Percentiles rank a stretch among this genome's conserved stretches.
phyloP scores from a whole-genome alignment of 164 flowering plant species.

The Chloranthus sessilifolius region DNA sequence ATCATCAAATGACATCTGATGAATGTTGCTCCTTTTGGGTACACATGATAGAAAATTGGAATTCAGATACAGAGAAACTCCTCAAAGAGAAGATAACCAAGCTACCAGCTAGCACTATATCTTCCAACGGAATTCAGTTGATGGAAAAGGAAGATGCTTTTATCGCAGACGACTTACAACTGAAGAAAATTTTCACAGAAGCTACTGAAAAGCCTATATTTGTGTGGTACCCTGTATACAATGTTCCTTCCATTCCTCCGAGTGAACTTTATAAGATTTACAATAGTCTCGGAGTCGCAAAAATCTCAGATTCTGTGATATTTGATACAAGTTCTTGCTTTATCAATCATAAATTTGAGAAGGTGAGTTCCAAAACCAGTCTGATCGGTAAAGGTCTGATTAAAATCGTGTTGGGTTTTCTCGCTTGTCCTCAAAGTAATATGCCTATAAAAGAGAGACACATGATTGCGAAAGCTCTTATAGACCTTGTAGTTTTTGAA shows the following conservation, averaged over 20 bases:
- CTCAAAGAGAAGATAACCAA: conserved; percentile 7
- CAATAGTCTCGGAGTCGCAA: conserved; percentile 4
- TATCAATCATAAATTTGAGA: too few species aligned
- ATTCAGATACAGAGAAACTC: neutral
- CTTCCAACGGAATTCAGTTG: conserved; percentile 1
- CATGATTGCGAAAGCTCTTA: too few species aligned
- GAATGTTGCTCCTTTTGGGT: conserved; percentile 15
- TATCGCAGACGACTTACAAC: conserved; percentile 10
- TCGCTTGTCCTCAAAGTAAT: too few species aligned
- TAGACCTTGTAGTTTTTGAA: too few species aligned
- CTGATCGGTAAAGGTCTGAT: too few species aligned
- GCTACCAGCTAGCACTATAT: conserved; percentile 5
- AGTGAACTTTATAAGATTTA: conserved; percentile 9
- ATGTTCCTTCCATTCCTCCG: neutral
- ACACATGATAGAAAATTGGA: conserved; percentile 4
- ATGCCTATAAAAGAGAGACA: too few species aligned
- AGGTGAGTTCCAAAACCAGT: too few species aligned
- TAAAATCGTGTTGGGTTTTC: too few species aligned
- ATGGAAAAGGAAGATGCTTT: neutral
- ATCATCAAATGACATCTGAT: neutral
- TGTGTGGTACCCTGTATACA: conserved; percentile 5
- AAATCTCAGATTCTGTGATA: conserved; percentile 11
- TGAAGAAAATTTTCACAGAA: neutral
- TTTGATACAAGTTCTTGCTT: too few species aligned
- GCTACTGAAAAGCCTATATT: conserved; percentile 2